phyloP scores from a whole-genome alignment of 2,329 filamentous ascomycete genomes.

The Chaetomium strumarium region DNA sequence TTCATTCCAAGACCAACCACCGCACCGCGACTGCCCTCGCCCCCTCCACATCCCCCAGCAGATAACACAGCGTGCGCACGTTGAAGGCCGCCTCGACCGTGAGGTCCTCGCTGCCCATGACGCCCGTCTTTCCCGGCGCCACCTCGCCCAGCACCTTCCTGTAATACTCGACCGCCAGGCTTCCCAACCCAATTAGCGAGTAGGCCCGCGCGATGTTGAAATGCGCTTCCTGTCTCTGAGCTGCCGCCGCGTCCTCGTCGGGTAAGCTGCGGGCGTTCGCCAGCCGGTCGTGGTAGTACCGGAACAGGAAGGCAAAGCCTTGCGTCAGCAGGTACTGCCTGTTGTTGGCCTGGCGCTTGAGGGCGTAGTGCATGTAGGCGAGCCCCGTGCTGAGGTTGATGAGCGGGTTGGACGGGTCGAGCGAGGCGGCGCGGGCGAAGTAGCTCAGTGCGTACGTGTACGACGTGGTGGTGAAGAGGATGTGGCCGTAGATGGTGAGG shows the following conservation, averaged over 20 bases:
- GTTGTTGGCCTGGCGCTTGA: slow-evolving; percentile 87
- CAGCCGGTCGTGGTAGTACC: slow-evolving; percentile 61
- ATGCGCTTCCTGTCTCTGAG: slow-evolving; percentile 65
- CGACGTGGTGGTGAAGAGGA: slow-evolving; percentile 75
- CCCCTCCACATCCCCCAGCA: slow-evolving; percentile 56
- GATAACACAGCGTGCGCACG: slow-evolving; percentile 59
- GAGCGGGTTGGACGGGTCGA: slow-evolving; percentile 70
- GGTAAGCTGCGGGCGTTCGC: slow-evolving; percentile 15
- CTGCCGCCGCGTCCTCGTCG: slow-evolving; percentile 5
- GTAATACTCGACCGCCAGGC: slow-evolving; percentile 70
- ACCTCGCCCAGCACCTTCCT: slow-evolving; percentile 39
- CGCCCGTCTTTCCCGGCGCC: slow-evolving; percentile 17
- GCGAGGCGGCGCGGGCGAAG: slow-evolving; percentile 69
- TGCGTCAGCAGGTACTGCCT: slow-evolving; percentile 82
- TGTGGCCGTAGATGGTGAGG: slow-evolving; percentile 84
- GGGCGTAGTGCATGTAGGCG: slow-evolving; percentile 78
- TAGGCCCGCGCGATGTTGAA: slow-evolving; percentile 75
- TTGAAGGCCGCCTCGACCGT: slow-evolving; percentile 69
- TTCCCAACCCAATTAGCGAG: slow-evolving; percentile 66
- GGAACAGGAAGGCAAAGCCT: slow-evolving; percentile 72
- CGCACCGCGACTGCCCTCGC: slow-evolving; percentile 56
- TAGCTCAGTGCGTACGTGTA: slow-evolving; percentile 84
- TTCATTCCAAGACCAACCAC: slow-evolving; percentile 42
- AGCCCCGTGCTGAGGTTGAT: slow-evolving; percentile 77
- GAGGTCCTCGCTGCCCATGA: slow-evolving; percentile 47